Evolutionary conservation across 1,284 basidiomycete genomes (phyloP).

Genomic region (Takashimella tepidaria): DNA sequence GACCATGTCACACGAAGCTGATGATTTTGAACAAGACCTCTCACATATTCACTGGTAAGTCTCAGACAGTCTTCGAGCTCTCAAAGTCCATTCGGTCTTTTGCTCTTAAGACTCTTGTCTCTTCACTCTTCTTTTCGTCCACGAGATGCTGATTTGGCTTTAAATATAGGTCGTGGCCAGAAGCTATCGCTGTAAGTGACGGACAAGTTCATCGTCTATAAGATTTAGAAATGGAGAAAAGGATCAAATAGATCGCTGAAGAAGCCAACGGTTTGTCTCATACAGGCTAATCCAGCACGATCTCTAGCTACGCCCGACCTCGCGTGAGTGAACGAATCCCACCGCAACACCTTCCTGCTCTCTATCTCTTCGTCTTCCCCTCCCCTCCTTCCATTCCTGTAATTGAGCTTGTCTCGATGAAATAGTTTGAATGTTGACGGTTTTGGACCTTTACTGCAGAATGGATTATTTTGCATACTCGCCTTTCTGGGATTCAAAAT

Average conservation of each 20-base stretch:
- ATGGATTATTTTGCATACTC: slow-evolving; percentile 46
- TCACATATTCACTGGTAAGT: slow-evolving; percentile 43
- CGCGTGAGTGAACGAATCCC: slow-evolving; percentile 22
- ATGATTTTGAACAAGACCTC: slow-evolving; percentile 35
- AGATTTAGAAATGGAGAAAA: neutral
- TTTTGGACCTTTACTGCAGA: neutral
- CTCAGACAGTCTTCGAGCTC: too few relatives aligned
- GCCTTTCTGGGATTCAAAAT: slow-evolving; percentile 41
- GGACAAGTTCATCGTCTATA: neutral
- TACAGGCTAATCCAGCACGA: slow-evolving; percentile 33
- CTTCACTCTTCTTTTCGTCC: neutral
- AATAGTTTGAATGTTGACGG: neutral
- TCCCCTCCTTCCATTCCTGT: neutral
- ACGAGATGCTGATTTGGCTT: slow-evolving; percentile 17
- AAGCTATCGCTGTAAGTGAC: slow-evolving; percentile 36
- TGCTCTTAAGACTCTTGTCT: too few relatives aligned
- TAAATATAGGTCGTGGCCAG: slow-evolving; percentile 42
- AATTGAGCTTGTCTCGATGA: neutral
- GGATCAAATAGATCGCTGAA: neutral
- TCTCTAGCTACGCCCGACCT: slow-evolving; percentile 36
- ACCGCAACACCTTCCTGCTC: neutral
- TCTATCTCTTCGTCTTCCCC: neutral
- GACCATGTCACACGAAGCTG: too few relatives aligned
- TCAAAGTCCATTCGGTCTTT: too few relatives aligned
- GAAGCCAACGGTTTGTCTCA: too few relatives aligned